Percentiles rank a stretch among this genome's conserved stretches.
Conservation (phyloP, 176 grass and related monocot species). For the Phragmites australis region DNA sequence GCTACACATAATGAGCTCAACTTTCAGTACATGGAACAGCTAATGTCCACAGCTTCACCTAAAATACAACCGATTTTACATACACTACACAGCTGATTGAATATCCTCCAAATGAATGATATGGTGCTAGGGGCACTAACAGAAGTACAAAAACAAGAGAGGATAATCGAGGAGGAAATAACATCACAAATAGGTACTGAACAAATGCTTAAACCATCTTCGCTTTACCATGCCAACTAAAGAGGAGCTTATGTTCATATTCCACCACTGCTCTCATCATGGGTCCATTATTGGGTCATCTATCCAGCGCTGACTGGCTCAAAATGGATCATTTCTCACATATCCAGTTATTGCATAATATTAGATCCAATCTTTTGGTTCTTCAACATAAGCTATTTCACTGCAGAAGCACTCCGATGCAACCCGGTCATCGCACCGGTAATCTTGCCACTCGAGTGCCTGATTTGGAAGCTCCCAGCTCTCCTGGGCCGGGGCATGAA, state of each 20-base stretch:
- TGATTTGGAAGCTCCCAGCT: constrained; percentile 73
- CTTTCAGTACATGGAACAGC: constrained; percentile 23
- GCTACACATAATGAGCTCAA: constrained; percentile 12
- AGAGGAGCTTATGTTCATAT: constrained; percentile 35
- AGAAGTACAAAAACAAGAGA: constrained; percentile 13
- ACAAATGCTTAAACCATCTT: constrained; percentile 19
- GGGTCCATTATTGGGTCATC: constrained; percentile 14
- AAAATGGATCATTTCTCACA: constrained; percentile 17
- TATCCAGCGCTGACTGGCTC: not conserved
- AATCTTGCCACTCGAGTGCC: constrained; percentile 64
- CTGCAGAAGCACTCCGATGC: constrained; percentile 68
- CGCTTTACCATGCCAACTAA: constrained; percentile 16
- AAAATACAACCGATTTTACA: constrained; percentile 45
- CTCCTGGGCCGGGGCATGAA: constrained; percentile 58
- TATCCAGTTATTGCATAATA: constrained; percentile 11
- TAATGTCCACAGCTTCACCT: constrained; percentile 27
- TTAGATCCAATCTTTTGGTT: constrained; percentile 5
- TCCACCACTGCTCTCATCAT: not conserved
- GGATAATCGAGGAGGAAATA: constrained; percentile 15
- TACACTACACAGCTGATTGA: constrained; percentile 20
- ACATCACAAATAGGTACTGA: not conserved
- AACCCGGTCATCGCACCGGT: constrained; percentile 44
- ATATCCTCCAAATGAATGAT: constrained; percentile 28
- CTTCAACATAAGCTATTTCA: constrained; percentile 53
- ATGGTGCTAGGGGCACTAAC: constrained; percentile 7